These are phyloP conservation scores for Amaranthus cruentus DNA, from an alignment of 148 eudicot species.

Conservation along the genomic window DNA sequence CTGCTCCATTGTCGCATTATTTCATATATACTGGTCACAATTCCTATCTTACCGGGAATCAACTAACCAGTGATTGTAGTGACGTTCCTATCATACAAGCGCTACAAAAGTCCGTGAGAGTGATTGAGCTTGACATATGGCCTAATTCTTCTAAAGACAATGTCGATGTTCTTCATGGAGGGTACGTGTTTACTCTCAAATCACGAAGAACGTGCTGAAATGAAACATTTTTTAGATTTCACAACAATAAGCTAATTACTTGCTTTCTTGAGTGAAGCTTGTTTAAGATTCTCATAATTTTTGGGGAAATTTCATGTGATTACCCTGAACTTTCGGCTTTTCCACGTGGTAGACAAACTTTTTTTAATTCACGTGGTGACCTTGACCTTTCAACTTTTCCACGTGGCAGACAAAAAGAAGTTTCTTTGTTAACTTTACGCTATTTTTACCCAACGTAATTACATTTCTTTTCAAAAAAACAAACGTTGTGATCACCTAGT, in stretches of 20 bases:
- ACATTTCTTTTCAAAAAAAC: too few relatives aligned
- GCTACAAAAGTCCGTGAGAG: constrained; percentile 69
- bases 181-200: constrained; percentile 32
- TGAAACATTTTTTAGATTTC: background rate
- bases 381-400: too few relatives aligned
- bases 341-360: too few relatives aligned
- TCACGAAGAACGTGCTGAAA: too few relatives aligned
- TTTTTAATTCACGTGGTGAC: too few relatives aligned
- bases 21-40: constrained; percentile 87
- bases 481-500: too few relatives aligned
- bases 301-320: too few relatives aligned
- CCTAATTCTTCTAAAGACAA: constrained; percentile 72
- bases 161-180: constrained; percentile 82
- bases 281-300: background rate
- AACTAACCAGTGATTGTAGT: constrained; percentile 81
- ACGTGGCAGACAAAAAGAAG: too few relatives aligned
- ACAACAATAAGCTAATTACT: background rate
- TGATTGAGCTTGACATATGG: constrained; percentile 91
- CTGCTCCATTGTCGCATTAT: constrained; percentile 76
- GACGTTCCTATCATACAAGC: constrained; percentile 79
- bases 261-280: background rate
- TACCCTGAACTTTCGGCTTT: too few relatives aligned
- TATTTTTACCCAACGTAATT: too few relatives aligned
- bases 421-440: too few relatives aligned
- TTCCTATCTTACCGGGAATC: constrained; percentile 90